Evolutionary conservation across 2,329 filamentous ascomycete species (phyloP).

Genomic region (Epichloe brachyelytri): DNA sequence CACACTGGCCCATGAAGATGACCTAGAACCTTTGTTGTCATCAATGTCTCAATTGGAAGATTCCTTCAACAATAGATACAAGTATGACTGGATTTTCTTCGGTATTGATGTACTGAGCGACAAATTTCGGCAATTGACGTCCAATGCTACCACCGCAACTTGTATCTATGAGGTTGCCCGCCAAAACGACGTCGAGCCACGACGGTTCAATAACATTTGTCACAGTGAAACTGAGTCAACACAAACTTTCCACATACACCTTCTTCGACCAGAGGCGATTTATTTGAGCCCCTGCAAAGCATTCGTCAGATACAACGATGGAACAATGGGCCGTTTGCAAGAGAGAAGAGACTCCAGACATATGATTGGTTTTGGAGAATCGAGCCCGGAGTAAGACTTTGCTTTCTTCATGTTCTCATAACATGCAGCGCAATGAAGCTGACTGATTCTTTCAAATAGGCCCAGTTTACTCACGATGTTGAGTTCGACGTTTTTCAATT

Average conservation of each 20-base stretch:
- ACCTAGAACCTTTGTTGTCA: constrained; percentile 18
- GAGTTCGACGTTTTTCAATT: constrained; percentile 79
- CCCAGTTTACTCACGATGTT: constrained; percentile 45
- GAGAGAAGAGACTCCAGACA: constrained; percentile 54
- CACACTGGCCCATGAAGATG: constrained; percentile 18
- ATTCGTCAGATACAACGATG: constrained; percentile 67
- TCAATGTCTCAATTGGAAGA: constrained; percentile 42
- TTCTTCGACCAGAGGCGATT: constrained; percentile 1
- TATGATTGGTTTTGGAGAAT: constrained; percentile 51
- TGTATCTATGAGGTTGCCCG: constrained; percentile 63
- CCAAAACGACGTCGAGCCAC: constrained; percentile 55
- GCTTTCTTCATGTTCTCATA: not conserved
- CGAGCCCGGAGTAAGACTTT: constrained; percentile 41
- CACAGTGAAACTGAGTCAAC: not conserved
- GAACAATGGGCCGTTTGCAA: constrained; percentile 74
- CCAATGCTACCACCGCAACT: constrained; percentile 56
- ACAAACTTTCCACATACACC: constrained; percentile 1
- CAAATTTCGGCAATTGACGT: constrained; percentile 58
- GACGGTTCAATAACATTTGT: not conserved
- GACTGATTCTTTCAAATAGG: constrained; percentile 19
- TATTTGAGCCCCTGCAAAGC: constrained; percentile 52
- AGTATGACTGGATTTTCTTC: constrained; percentile 83
- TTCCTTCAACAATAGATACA: constrained; percentile 65
- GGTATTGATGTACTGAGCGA: constrained; percentile 68
- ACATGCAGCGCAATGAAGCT: not conserved